Conservation (phyloP, 2,329 filamentous ascomycete genomes). For the Plectosphaerella plurivora region DNA sequence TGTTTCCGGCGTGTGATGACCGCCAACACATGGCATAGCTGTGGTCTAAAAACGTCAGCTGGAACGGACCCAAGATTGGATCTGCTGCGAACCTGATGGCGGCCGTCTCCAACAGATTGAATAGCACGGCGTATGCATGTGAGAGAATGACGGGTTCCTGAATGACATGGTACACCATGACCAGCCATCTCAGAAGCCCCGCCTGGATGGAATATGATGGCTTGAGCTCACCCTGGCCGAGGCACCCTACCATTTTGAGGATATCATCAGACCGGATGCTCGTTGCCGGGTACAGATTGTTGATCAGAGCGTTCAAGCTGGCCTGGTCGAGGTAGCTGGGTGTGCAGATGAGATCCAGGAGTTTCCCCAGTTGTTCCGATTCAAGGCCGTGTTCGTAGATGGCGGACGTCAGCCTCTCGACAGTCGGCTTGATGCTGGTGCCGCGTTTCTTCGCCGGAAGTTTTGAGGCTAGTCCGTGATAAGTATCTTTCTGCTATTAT, state of each 20-base stretch:
- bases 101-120: conserved; percentile 77
- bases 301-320: conserved; percentile 63
- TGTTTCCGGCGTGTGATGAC: conserved; percentile 76
- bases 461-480: conserved; percentile 44
- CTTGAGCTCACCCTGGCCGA: conserved; percentile 76
- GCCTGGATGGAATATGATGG: conserved; percentile 67
- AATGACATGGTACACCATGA: conserved; percentile 69
- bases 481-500: conserved; percentile 5
- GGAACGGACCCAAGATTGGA: no score
- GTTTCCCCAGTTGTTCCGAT: conserved; percentile 51
- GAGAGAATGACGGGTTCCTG: conserved; percentile 60
- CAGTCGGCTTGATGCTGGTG: conserved; percentile 56
- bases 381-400: conserved; percentile 67
- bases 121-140: conserved; percentile 70
- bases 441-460: conserved; percentile 62
- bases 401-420: conserved; percentile 58
- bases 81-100: conserved; percentile 55
- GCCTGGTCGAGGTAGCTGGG: conserved; percentile 72
- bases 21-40: conserved; percentile 73
- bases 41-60: conserved; percentile 35
- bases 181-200: conserved; percentile 71
- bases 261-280: conserved; percentile 57
- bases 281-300: conserved; percentile 70
- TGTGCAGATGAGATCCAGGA: conserved; percentile 63
- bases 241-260: conserved; percentile 62